Conservation (phyloP, 495 filamentous ascomycete species). For the Talaromyces adpressus region DNA sequence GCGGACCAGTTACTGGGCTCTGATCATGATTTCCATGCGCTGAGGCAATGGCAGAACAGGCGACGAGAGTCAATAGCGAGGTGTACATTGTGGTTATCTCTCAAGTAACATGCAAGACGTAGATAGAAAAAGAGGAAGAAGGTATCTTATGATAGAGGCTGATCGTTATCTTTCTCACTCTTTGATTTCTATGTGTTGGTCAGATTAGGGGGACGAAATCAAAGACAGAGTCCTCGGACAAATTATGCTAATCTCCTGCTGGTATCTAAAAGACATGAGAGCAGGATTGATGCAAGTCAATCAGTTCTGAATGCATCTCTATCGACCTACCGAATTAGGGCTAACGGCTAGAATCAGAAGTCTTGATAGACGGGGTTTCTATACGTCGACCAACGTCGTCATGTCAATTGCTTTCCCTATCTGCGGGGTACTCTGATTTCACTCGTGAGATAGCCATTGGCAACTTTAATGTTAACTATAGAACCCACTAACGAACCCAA, state of each 20-base stretch:
- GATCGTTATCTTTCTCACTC: neutral
- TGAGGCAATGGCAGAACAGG: constrained; percentile 29
- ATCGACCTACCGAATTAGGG: constrained; percentile 3
- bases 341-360: neutral
- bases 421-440: neutral
- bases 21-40: constrained; percentile 50
- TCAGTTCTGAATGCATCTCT: neutral
- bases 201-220: neutral
- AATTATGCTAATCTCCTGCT: neutral
- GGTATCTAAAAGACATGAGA: neutral
- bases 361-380: neutral
- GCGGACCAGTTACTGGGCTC: constrained; percentile 49
- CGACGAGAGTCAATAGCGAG: constrained; percentile 10
- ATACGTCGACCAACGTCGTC: neutral
- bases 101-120: neutral
- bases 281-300: neutral
- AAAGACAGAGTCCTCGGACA: neutral
- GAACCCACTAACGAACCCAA: neutral
- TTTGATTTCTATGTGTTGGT: neutral
- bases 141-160: neutral
- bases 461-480: neutral
- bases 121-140: neutral
- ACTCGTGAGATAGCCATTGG: neutral
- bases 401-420: neutral
- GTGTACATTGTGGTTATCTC: neutral